These are phyloP conservation scores for Purshia tridentata DNA, from an alignment of 306 rosid genomes.

Conservation along the genomic window DNA sequence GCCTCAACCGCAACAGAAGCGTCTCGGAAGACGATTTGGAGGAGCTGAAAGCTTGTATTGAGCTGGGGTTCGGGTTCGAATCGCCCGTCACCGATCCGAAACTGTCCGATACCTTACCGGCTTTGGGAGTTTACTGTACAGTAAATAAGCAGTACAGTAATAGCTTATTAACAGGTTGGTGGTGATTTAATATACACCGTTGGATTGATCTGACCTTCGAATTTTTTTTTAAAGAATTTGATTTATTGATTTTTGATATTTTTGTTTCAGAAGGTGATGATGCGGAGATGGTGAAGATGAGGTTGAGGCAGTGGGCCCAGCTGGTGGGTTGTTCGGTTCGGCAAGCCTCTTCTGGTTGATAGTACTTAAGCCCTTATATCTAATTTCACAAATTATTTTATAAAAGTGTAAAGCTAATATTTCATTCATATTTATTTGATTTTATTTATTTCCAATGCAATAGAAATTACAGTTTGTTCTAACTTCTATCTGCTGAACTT, in stretches of 20 bases:
- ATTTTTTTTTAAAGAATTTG: neutral
- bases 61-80: constrained; percentile 70
- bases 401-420: neutral
- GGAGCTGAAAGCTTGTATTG: constrained; percentile 77
- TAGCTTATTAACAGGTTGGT: constrained; percentile 24
- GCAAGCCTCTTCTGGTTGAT: constrained; percentile 31
- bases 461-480: no score
- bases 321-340: constrained; percentile 64
- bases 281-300: constrained; percentile 55
- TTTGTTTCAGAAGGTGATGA: constrained; percentile 40
- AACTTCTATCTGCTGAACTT: no score
- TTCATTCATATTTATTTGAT: neutral
- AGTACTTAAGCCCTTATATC: neutral
- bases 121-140: constrained; percentile 57
- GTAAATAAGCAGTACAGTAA: constrained; percentile 48
- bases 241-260: neutral
- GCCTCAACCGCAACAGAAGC: constrained; percentile 41
- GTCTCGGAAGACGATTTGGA: constrained; percentile 64
- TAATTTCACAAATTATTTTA: neutral
- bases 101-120: constrained; percentile 54
- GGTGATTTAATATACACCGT: neutral
- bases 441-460: neutral
- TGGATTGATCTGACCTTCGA: neutral
- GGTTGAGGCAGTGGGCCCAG: constrained; percentile 76
- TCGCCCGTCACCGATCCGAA: constrained; percentile 55